Base-by-base conservation (phyloP, 2,329 filamentous ascomycete genomes). In the Fusarium zealandicum region DNA sequence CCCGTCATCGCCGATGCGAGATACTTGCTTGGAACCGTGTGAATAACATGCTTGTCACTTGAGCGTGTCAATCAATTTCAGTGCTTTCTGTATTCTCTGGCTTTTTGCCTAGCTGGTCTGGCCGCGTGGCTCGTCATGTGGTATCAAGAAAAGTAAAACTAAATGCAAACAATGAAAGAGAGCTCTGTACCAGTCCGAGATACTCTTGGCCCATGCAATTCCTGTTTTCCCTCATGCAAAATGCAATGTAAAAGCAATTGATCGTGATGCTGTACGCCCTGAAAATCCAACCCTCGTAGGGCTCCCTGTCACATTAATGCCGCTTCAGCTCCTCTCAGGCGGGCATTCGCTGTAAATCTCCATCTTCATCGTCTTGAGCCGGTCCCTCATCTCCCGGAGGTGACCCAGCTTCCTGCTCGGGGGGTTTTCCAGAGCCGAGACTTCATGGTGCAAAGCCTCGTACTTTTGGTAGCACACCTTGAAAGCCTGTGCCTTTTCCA, bases 391-490 rank as follows among this genome's bases (percentile, higher is more conserved):
- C 12, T 81, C 77, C 25, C 80, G 64, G 38, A 88, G 69, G 40
- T 80, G 70, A 6, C 74, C 73, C 44, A 87, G 70, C 66, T 82
- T 80, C 13, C 80, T 75, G 51, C 78, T 73, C 1, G 79, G 77
- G 3, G 84, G 82, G 43, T 83, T 76, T 31, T 77, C 75, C 59
- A 82, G 64, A 6, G 70, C 76, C 14, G 74, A 72, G 53, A 88
- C 77, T 70, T 87, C 80, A 54, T 77, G 70, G 66, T 88, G 84
- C 37, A 87, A 72, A 11, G 76, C 70, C 66, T 82, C 77, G 67
- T 88, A 88, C 54, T 78, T 78, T 45, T 80, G 75, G 66, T 88
- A 88, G 57, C 66, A 81, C 38, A 71, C 66, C 69, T 83, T 82
- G 74, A 87, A 88, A 54, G 72, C 76, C 55, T 77, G 73, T 14